A percentile compares a stretch with the other conserved stretches of the same genome.
These are phyloP conservation scores for Falciphora oryzae DNA, from an alignment of 2,329 filamentous ascomycete species.

Conservation along the genomic window DNA sequence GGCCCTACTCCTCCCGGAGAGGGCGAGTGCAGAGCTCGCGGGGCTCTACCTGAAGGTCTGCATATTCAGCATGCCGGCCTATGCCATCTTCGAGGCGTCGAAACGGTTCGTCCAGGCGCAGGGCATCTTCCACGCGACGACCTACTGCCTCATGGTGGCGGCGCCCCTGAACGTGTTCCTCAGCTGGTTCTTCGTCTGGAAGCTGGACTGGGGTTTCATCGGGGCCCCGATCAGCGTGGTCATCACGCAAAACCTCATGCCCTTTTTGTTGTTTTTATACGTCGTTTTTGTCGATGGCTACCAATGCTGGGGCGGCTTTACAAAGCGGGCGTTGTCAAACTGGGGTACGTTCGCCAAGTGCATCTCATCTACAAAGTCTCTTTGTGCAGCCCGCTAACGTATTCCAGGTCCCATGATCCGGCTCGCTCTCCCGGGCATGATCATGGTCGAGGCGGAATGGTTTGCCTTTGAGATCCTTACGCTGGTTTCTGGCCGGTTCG, in stretches of 20 bases:
- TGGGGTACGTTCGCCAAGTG: conserved; percentile 57
- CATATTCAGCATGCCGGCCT: conserved; percentile 66
- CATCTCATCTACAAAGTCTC: too few species aligned
- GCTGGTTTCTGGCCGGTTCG: conserved; percentile 73
- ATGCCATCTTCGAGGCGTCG: conserved; percentile 67
- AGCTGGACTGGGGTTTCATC: conserved; percentile 60
- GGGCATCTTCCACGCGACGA: conserved; percentile 72
- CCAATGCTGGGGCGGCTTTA: conserved; percentile 78
- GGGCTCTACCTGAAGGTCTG: conserved; percentile 69
- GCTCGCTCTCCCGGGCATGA: conserved; percentile 78
- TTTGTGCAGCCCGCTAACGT: not conserved
- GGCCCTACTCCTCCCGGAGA: conserved; percentile 53
- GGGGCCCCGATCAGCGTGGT: conserved; percentile 75
- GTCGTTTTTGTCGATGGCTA: conserved; percentile 65
- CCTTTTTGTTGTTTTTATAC: conserved; percentile 66
- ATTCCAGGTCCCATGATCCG: conserved; percentile 65
- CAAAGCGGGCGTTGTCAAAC: conserved; percentile 61
- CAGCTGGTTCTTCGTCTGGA: conserved; percentile 77
- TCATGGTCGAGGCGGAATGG: conserved; percentile 94
- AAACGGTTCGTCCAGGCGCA: conserved; percentile 82
- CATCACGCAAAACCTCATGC: conserved; percentile 70
- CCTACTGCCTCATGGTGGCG: conserved; percentile 70
- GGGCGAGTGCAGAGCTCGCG: conserved; percentile 63
- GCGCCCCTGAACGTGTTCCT: conserved; percentile 72
- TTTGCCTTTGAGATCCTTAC: conserved; percentile 90